Conservation (phyloP, 768 basidiomycete species). For the Chiua virens region DNA sequence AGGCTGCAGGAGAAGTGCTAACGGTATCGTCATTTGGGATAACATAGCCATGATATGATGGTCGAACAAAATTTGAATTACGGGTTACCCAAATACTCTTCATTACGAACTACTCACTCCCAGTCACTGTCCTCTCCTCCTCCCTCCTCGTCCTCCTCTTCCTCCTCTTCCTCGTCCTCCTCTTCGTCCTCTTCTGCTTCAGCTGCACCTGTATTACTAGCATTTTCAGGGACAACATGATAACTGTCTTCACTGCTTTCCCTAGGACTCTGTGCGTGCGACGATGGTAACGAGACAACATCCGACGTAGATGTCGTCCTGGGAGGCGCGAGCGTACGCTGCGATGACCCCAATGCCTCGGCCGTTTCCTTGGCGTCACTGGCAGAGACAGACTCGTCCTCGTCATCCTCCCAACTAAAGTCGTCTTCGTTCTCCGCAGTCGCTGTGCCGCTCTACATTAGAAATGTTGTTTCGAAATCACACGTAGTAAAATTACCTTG, state of each 20-base stretch:
- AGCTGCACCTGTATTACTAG: conserved; percentile 37
- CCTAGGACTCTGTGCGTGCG: conserved; percentile 43
- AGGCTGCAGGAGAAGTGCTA: too few relatives aligned
- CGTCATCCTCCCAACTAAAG: conserved; percentile 90
- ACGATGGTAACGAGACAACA: conserved; percentile 30
- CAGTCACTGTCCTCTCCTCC: conserved; percentile 46
- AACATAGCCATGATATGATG: too few relatives aligned
- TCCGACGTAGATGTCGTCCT: conserved; percentile 16
- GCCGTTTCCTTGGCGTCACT: conserved; percentile 10
- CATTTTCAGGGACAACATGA: conserved; percentile 60
- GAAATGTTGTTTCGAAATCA: not conserved
- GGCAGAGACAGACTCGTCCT: conserved; percentile 57
- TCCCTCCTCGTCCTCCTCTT: not conserved
- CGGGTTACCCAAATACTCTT: not conserved
- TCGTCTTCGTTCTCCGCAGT: conserved; percentile 76
- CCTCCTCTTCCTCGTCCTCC: conserved; percentile 38
- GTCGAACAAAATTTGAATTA: too few relatives aligned
- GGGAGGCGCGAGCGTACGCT: conserved; percentile 26
- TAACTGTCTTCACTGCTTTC: conserved; percentile 67
- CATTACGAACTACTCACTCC: conserved; percentile 46
- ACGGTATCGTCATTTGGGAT: too few relatives aligned
- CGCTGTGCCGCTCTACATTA: conserved; percentile 35
- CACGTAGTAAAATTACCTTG: conserved; percentile 45
- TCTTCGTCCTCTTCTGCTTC: conserved; percentile 31
- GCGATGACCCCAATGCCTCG: conserved; percentile 19